Evolutionary conservation across 2,329 filamentous ascomycete genomes (phyloP).

Genomic region (Pseudogymnoascus sp.): DNA sequence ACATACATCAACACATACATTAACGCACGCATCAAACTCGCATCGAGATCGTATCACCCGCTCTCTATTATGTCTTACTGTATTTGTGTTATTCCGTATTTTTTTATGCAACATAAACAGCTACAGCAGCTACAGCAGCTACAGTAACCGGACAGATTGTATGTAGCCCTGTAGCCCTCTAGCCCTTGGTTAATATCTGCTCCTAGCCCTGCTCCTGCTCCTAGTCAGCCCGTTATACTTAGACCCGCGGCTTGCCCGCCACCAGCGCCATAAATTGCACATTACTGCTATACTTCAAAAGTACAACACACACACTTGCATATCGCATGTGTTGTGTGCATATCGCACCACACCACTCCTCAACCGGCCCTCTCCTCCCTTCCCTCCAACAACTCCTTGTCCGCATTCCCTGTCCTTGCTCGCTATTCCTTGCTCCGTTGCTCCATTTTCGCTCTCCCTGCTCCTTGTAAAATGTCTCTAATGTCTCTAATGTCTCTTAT

Average conservation of each 20-base stretch:
- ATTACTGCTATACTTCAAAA: background rate
- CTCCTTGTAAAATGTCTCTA: background rate
- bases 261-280: background rate
- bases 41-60: background rate
- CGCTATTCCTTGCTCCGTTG: background rate
- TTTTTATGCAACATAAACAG: background rate
- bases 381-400: background rate
- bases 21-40: background rate
- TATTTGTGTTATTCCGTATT: background rate
- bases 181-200: background rate
- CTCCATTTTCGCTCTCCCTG: background rate
- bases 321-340: constrained; percentile 1
- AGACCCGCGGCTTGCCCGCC: background rate
- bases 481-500: background rate
- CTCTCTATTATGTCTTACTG: background rate
- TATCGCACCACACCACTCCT: background rate
- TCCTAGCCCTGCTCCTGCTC: too few relatives aligned
- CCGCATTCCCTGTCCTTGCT: background rate
- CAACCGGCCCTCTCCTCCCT: background rate
- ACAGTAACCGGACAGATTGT: background rate
- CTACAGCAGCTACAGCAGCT: background rate
- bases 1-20: background rate
- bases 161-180: background rate
- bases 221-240: background rate
- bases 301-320: background rate